Percentiles rank a stretch among this genome's conserved stretches.
Evolutionary conservation across 225 moss, liverwort and hornwort species (phyloP).

Genomic region (Sphagnum contortum): DNA sequence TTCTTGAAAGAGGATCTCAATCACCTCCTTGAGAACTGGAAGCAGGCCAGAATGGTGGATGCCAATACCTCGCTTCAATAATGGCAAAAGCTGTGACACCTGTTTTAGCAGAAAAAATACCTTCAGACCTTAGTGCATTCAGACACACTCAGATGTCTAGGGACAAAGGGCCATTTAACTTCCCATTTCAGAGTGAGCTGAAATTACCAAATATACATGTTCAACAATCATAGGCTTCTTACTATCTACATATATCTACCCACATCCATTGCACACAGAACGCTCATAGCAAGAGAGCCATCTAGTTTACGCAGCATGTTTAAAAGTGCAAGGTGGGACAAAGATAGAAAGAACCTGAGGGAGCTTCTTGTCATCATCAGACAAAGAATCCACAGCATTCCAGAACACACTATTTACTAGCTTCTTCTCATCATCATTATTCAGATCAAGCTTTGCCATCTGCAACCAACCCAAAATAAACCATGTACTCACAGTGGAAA

Average conservation of each 20-base stretch:
- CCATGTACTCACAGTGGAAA: too few species aligned
- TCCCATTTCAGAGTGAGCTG: too few species aligned
- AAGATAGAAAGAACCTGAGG: slow-evolving; percentile 57
- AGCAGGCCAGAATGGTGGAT: slow-evolving; percentile 96
- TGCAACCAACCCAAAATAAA: slow-evolving; percentile 9
- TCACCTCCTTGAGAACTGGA: slow-evolving; percentile 93
- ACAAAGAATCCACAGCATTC: slow-evolving; percentile 94
- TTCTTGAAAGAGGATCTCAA: slow-evolving; percentile 97
- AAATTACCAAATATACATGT: too few species aligned
- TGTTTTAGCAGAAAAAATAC: slow-evolving; percentile 11
- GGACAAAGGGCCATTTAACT: too few species aligned
- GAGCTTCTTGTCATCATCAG: slow-evolving; percentile 91
- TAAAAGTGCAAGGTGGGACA: neutral
- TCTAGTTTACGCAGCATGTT: too few species aligned
- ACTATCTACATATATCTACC: too few species aligned
- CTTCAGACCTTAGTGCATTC: too few species aligned
- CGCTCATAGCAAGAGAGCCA: too few species aligned
- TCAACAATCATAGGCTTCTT: too few species aligned
- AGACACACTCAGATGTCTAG: too few species aligned
- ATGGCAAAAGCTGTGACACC: slow-evolving; percentile 87
- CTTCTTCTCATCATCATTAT: slow-evolving; percentile 83
- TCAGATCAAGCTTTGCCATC: slow-evolving; percentile 96
- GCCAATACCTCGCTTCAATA: slow-evolving; percentile 88
- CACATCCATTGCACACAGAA: too few species aligned
- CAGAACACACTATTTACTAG: slow-evolving; percentile 80